These are phyloP conservation scores for Populus hybrid DNA, from an alignment of 441 rosid genomes.

Conservation along the genomic window DNA sequence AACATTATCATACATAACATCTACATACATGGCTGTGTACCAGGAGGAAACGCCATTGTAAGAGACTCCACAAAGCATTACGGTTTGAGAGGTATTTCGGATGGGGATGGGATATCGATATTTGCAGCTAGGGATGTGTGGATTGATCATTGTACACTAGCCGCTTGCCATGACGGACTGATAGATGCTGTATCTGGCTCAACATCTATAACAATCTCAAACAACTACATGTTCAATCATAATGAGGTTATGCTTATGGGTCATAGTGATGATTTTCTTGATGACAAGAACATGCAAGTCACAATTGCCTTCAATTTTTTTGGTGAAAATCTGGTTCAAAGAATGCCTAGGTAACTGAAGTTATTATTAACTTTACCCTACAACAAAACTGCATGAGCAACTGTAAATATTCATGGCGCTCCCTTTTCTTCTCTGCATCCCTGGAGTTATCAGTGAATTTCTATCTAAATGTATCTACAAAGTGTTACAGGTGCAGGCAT, in stretches of 20 bases:
- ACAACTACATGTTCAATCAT: conserved; percentile 77
- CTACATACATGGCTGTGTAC: conserved; percentile 69
- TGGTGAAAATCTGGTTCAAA: conserved; percentile 77
- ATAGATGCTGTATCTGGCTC: conserved; percentile 70
- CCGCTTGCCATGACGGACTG: conserved; percentile 69
- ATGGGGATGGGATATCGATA: conserved; percentile 89
- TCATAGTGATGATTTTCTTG: conserved; percentile 58
- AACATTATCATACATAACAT: conserved; percentile 78
- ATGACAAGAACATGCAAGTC: conserved; percentile 82
- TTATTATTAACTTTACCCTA: background rate
- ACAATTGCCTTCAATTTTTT: conserved; percentile 87
- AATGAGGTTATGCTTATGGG: conserved; percentile 83
- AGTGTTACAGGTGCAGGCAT: conserved; percentile 65
- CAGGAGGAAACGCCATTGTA: conserved; percentile 68
- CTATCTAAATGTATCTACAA: background rate
- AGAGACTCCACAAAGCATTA: conserved; percentile 62
- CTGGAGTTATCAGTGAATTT: background rate
- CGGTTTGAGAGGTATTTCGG: conserved; percentile 64
- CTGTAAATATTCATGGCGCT: background rate
- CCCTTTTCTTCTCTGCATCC: background rate
- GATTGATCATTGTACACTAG: conserved; percentile 79
- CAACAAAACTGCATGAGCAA: background rate
- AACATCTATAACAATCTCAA: conserved; percentile 73
- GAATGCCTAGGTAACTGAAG: conserved; percentile 73
- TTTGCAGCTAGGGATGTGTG: conserved; percentile 70